phyloP scores from a whole-genome alignment of 768 basidiomycete genomes.

The Royoungia palumana region DNA sequence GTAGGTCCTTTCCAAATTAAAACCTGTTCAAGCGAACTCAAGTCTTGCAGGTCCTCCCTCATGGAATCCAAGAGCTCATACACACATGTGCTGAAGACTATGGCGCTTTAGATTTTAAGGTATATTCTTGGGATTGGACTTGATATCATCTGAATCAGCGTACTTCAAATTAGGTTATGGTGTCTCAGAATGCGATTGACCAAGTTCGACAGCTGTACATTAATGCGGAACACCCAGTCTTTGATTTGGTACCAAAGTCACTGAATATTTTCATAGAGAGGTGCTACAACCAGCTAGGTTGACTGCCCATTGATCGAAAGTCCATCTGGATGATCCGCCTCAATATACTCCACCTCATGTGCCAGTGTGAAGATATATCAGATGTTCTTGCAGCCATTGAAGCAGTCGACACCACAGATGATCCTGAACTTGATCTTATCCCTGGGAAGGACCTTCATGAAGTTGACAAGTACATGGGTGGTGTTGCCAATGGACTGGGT shows the following conservation, averaged over 20 bases:
- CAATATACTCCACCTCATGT: too few relatives aligned
- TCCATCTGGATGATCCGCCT: not conserved
- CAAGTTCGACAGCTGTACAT: not conserved
- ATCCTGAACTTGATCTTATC: too few relatives aligned
- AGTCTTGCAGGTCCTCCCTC: not conserved
- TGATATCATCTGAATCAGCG: too few relatives aligned
- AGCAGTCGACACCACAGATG: too few relatives aligned
- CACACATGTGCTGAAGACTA: not conserved
- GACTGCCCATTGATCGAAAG: not conserved
- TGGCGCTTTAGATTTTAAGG: not conserved
- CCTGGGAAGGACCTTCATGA: too few relatives aligned
- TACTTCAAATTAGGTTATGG: not conserved
- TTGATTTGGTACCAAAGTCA: not conserved
- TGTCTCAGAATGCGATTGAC: not conserved
- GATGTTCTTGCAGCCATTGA: too few relatives aligned
- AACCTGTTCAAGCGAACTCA: too few relatives aligned
- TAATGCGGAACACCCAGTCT: not conserved
- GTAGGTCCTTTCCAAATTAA: not conserved
- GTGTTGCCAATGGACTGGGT: too few relatives aligned
- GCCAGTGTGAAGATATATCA: too few relatives aligned
- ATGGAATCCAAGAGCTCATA: not conserved
- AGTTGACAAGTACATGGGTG: too few relatives aligned
- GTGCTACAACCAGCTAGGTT: not conserved
- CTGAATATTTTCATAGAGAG: not conserved
- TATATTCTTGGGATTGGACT: not conserved